Evolutionary conservation across 1,284 basidiomycete species (phyloP).

Genomic region (Apiotrichum sp.): DNA sequence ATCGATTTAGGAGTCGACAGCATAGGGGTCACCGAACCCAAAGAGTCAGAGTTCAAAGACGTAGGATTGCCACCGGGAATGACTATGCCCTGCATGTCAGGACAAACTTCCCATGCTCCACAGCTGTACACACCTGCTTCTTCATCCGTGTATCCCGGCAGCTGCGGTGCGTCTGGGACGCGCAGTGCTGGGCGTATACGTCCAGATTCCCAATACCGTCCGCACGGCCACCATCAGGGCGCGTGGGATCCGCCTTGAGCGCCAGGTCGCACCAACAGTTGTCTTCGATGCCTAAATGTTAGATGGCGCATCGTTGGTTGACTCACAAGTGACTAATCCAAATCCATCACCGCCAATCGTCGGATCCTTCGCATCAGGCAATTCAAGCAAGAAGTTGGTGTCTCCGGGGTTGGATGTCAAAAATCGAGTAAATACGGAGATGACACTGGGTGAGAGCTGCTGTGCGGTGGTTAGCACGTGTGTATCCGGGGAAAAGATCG

Average conservation of each 20-base stretch:
- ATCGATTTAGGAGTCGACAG: too few species aligned
- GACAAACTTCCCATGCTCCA: too few species aligned
- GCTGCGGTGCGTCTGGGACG: not conserved
- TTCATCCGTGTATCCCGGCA: constrained; percentile 7
- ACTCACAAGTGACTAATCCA: constrained; percentile 37
- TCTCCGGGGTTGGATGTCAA: constrained; percentile 26
- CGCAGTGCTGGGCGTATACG: constrained; percentile 23
- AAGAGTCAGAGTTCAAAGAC: too few species aligned
- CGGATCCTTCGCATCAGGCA: constrained; percentile 11
- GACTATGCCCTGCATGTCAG: too few species aligned
- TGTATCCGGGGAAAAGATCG: not conserved
- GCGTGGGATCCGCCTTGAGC: constrained; percentile 29
- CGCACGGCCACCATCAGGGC: constrained; percentile 24
- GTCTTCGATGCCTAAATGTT: constrained; percentile 39
- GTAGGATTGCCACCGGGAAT: too few species aligned
- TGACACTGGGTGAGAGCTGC: constrained; percentile 22
- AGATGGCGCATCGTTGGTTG: constrained; percentile 10
- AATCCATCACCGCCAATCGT: constrained; percentile 32
- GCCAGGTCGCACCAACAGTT: constrained; percentile 35
- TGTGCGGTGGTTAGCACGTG: not conserved
- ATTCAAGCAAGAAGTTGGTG: constrained; percentile 35
- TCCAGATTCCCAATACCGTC: constrained; percentile 34
- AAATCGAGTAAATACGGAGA: constrained; percentile 17
- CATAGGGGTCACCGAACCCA: too few species aligned
- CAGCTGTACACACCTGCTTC: constrained; percentile 4